Evolutionary conservation across 1,284 basidiomycete species (phyloP), one percentile per base, ranked within the genome.

Genomic region (Melampsora larici-populina): DNA sequence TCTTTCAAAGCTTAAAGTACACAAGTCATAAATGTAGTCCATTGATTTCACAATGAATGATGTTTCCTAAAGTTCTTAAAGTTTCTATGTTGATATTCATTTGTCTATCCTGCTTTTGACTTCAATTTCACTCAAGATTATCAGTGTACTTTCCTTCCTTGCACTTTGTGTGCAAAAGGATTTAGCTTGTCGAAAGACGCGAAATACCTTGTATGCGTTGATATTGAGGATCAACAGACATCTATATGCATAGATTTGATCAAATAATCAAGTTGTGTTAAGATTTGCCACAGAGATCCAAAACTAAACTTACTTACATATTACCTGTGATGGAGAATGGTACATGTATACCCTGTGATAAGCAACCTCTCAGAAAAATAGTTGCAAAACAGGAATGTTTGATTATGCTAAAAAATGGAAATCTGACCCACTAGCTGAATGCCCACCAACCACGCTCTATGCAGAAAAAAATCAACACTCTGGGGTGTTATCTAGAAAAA

Each of bases 161-260:
- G 46, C 17, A 13, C 13, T 46, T 46, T 46, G 46, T 46, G 18
- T 46, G 46, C 46, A 18, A 46, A 46, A 46, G 46, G 46, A 46
- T 46, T 46, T 46, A 18, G 46, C 46, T 46, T 46, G 46, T 46
- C 46, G 46, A 18, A 46, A 46, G 46, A 46, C 58, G 15, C 24
- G 58, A 24, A 17, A 60, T 15, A 17, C 11, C 29, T 5, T 60
- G 18, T 60, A 60, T 60, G 58, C 58, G 29, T 60, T 60, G n/a
- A 60, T 13, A 31, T 60, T 60, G 13, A 60, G 24, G 58, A 60
- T 60, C 29, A 60, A 60, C 24, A 60, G 58, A n/a, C 58, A 60
- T 31, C 58, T 60, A 26, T n/a, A 24, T 13, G n/a, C 55, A 29
- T 24, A 60, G 1, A 60, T 46, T 46, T 17, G 1, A 46, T 18